Conservation (phyloP, 495 filamentous ascomycete genomes). For the Penicillium paradoxum region DNA sequence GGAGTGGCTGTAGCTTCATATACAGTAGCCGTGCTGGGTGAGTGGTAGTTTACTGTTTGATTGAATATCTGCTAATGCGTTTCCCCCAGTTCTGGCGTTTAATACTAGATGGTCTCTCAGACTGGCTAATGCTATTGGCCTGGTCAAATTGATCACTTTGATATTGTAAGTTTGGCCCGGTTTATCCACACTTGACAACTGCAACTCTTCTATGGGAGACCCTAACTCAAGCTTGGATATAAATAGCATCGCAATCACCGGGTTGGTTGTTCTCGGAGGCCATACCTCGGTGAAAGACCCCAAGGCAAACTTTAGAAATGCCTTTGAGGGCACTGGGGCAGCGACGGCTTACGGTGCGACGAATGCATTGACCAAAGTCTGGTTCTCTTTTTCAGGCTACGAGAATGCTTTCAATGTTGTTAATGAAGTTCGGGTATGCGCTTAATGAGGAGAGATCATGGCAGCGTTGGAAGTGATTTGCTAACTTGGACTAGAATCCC, state of each 20-base stretch:
- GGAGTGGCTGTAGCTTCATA: conserved; percentile 59
- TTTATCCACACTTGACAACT: too few relatives aligned
- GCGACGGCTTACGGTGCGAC: conserved; percentile 52
- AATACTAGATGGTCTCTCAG: conserved; percentile 51
- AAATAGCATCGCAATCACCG: conserved; percentile 49
- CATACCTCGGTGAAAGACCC: conserved; percentile 53
- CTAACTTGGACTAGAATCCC: conserved; percentile 38
- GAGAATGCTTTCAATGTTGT: conserved; percentile 60
- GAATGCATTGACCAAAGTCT: conserved; percentile 56
- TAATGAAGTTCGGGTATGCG: conserved; percentile 54
- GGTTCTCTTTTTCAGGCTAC: conserved; percentile 61
- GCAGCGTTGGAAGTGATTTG: neutral
- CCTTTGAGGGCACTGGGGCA: conserved; percentile 48
- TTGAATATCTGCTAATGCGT: neutral
- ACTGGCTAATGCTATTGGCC: conserved; percentile 51
- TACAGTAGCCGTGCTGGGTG: conserved; percentile 47
- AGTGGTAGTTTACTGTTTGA: neutral
- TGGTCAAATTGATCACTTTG: conserved; percentile 52
- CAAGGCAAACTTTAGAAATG: conserved; percentile 51
- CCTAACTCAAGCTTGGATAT: too few relatives aligned
- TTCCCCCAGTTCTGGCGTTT: conserved; percentile 41
- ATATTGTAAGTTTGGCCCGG: conserved; percentile 38
- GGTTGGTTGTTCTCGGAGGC: conserved; percentile 57
- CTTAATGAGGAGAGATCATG: neutral
- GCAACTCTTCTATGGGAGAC: too few relatives aligned